Conservation (phyloP, 1,284 basidiomycete genomes). For the Afroboletus lepidellus region DNA sequence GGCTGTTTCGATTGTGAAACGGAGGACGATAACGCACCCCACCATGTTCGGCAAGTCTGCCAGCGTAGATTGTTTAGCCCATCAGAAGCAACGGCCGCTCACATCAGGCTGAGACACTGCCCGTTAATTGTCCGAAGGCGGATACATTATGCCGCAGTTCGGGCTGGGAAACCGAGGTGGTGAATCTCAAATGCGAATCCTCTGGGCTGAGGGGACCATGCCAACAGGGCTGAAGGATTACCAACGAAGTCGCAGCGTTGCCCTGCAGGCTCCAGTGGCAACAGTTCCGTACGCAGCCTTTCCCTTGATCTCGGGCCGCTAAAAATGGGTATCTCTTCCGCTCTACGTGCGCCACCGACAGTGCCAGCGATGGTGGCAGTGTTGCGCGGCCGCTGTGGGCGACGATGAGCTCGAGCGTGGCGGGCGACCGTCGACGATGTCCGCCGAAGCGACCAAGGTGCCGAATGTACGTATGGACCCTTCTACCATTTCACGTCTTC, state of each 20-base stretch:
- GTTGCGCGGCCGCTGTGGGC: background rate
- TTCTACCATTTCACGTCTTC: constrained; percentile 9
- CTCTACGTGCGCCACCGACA: constrained; percentile 1
- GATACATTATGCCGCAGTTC: constrained; percentile 5
- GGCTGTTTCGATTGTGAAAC: constrained; percentile 3
- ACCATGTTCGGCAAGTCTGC: background rate
- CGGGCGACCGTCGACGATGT: background rate
- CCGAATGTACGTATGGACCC: constrained; percentile 5
- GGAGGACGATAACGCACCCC: background rate
- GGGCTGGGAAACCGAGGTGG: constrained; percentile 6
- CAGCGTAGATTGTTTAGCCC: background rate
- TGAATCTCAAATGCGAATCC: constrained; percentile 25
- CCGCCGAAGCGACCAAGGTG: background rate
- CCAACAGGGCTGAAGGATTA: constrained; percentile 21
- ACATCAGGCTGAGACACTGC: constrained; percentile 17
- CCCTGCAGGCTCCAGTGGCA: background rate
- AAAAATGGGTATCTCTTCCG: constrained; percentile 12
- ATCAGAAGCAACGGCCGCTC: background rate
- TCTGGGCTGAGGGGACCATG: constrained; percentile 24
- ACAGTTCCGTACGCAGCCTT: constrained; percentile 1
- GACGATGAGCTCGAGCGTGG: background rate
- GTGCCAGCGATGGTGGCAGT: background rate
- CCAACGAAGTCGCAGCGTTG: constrained; percentile 12
- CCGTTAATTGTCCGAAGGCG: constrained; percentile 1
- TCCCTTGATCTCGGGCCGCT: background rate